These are phyloP conservation scores for Chernovozyma aurita DNA, from an alignment of 1,139 yeast genomes.

Conservation along the genomic window DNA sequence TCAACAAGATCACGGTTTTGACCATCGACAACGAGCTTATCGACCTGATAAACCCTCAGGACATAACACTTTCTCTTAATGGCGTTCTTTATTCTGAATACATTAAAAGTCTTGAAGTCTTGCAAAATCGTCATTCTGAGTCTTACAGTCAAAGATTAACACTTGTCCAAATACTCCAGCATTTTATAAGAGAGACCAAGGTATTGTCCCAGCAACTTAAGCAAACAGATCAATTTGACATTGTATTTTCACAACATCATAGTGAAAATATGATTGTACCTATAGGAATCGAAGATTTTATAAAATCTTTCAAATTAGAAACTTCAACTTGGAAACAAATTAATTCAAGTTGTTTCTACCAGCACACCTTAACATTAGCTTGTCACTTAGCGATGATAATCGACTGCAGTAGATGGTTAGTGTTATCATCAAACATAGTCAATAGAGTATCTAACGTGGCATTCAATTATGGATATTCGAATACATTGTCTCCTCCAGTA, in stretches of 20 bases:
- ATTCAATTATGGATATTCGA: slow-evolving; percentile 19
- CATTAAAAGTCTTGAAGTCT: slow-evolving; percentile 9
- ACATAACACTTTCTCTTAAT: slow-evolving; percentile 25
- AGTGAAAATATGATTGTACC: slow-evolving; percentile 10
- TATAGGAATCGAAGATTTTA: not conserved
- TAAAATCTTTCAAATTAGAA: slow-evolving; percentile 1
- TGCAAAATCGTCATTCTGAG: not conserved
- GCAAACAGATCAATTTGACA: slow-evolving; percentile 14
- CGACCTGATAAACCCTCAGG: slow-evolving; percentile 21
- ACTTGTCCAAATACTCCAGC: slow-evolving; percentile 17
- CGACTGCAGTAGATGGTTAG: slow-evolving; percentile 25
- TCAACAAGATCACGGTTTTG: slow-evolving; percentile 29
- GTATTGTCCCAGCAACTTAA: slow-evolving; percentile 9
- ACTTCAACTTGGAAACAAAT: slow-evolving; percentile 6
- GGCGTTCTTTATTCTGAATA: slow-evolving; percentile 21
- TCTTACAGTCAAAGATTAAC: slow-evolving; percentile 10
- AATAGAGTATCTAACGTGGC: slow-evolving; percentile 20
- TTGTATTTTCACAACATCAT: slow-evolving; percentile 23
- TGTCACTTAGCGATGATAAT: slow-evolving; percentile 24
- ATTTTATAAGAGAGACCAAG: slow-evolving; percentile 16
- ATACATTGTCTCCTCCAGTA: slow-evolving; percentile 19
- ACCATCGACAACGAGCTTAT: slow-evolving; percentile 27
- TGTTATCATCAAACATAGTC: slow-evolving; percentile 15
- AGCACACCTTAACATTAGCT: slow-evolving; percentile 24
- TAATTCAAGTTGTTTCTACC: slow-evolving; percentile 23